phyloP scores from a whole-genome alignment of 768 basidiomycete genomes.

The Lactarius tabidus region DNA sequence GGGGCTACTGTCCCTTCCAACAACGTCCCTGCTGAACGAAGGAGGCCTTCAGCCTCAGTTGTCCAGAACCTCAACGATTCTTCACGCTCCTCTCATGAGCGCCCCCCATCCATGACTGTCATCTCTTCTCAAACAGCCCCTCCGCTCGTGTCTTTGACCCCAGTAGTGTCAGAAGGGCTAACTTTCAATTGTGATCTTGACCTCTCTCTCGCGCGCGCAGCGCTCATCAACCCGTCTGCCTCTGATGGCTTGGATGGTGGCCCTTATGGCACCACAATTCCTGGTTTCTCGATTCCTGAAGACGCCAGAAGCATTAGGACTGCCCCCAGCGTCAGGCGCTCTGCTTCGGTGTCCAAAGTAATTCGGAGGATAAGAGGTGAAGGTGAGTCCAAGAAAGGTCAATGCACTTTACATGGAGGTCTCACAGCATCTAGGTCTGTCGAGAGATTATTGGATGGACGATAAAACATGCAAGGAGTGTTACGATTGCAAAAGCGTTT shows the following conservation, averaged over 20 bases:
- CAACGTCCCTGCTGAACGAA: constrained; percentile 42
- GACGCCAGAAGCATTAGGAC: constrained; percentile 87
- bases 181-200: constrained; percentile 66
- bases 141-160: constrained; percentile 80
- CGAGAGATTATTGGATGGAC: constrained; percentile 98
- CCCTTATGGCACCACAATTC: constrained; percentile 71
- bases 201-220: constrained; percentile 50
- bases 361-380: constrained; percentile 88
- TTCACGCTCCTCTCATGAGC: constrained; percentile 48
- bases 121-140: constrained; percentile 60
- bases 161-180: constrained; percentile 75
- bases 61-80: constrained; percentile 46
- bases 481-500: constrained; percentile 91
- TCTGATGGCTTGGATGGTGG: constrained; percentile 55
- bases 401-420: neutral
- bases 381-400: constrained; percentile 44
- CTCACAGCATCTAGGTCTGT: constrained; percentile 53
- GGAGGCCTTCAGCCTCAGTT: constrained; percentile 53
- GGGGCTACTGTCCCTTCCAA: constrained; percentile 30
- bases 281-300: constrained; percentile 89
- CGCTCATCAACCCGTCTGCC: constrained; percentile 46
- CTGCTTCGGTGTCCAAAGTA: constrained; percentile 85
- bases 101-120: constrained; percentile 53
- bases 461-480: constrained; percentile 95
- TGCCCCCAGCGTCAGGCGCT: constrained; percentile 61